Conservation (phyloP, 805 yeast genomes). For the Candida khao-thaluensis region DNA sequence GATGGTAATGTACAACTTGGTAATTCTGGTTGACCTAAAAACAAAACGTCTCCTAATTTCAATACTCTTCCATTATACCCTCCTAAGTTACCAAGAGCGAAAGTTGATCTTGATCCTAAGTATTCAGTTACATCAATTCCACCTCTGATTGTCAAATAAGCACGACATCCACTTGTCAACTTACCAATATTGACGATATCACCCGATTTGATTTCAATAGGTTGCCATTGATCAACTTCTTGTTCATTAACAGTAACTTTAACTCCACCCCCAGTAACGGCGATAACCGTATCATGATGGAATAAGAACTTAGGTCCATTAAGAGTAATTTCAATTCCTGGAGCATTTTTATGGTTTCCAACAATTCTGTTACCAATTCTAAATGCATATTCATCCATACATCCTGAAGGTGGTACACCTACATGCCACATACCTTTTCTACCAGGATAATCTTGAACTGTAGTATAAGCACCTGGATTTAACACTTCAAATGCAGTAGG, state of each 20-base stretch:
- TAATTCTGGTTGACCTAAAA: conserved; percentile 75
- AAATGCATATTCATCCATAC: conserved; percentile 93
- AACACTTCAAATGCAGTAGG: conserved; percentile 85
- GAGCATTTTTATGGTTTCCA: conserved; percentile 78
- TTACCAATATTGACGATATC: conserved; percentile 81
- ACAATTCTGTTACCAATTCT: conserved; percentile 87
- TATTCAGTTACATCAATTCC: conserved; percentile 94
- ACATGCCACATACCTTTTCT: conserved; percentile 83
- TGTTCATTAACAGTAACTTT: conserved; percentile 65
- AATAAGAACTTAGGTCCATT: conserved; percentile 83
- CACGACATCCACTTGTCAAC: conserved; percentile 78
- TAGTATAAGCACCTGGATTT: conserved; percentile 74
- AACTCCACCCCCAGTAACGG: conserved; percentile 84
- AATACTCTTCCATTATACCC: conserved; percentile 92
- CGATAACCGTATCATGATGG: conserved; percentile 75
- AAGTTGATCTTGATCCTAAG: conserved; percentile 93
- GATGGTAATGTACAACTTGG: conserved; percentile 68
- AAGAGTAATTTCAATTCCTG: conserved; percentile 87
- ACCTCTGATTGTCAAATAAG: conserved; percentile 85
- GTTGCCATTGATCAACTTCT: conserved; percentile 63
- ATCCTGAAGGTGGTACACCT: conserved; percentile 99
- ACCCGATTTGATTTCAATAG: conserved; percentile 69
- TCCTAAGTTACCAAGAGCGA: conserved; percentile 90
- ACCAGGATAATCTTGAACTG: conserved; percentile 97
- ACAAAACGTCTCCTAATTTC: conserved; percentile 89